Base-by-base conservation (phyloP, 805 yeast genomes). In the Candida ipomoeae region DNA sequence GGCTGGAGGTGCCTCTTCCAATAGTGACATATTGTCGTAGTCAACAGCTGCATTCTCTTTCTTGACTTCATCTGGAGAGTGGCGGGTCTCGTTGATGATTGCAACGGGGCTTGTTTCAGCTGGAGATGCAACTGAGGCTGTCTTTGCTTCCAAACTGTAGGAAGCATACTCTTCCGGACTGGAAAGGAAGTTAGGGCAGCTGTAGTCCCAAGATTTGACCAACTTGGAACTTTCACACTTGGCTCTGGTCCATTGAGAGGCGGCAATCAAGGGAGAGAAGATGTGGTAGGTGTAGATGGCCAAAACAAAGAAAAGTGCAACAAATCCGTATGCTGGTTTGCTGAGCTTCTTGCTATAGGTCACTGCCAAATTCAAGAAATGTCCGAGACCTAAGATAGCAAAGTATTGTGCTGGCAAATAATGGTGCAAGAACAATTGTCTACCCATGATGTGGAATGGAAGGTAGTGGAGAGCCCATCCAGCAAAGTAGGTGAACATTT, bases 351-450 rank as follows among this genome's bases (percentile, higher is more conserved):
- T 69, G 47, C 50, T 70, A 59, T 54, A 71, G 23, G 65, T 55
- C 40, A 64, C 77, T 33, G 79, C 55, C 48, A 82, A 67, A 55
- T 84, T 87, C 44, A 83, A 69, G 48, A 78, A 71, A 54, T 86
- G 91, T n/a, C 87, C 87, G 46, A 89, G 71, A 2, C 85, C 88
- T 55, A 89, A 74, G 48, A 88, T 75, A 43, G 89, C 94, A 69
- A 94, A 94, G 72, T 89, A 94, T 48, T 89, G 79, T 1, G 98
- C 89, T 50, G 97, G 97, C 58, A 94, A 71, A 68, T 92, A 92
- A 69, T 91, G 98, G 68, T 91, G 98, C 65, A 91, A 74, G 74
- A 92, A 91, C 69, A 91, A 70, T 71, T 91, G 97, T 71, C 98
- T 83, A 21, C 84, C 90, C 98, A 91, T 91, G 51, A 91, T 72